These are phyloP conservation scores for Globisporangium takayamanum DNA, from an alignment of 352 stramenopile genomes.

Conservation along the genomic window DNA sequence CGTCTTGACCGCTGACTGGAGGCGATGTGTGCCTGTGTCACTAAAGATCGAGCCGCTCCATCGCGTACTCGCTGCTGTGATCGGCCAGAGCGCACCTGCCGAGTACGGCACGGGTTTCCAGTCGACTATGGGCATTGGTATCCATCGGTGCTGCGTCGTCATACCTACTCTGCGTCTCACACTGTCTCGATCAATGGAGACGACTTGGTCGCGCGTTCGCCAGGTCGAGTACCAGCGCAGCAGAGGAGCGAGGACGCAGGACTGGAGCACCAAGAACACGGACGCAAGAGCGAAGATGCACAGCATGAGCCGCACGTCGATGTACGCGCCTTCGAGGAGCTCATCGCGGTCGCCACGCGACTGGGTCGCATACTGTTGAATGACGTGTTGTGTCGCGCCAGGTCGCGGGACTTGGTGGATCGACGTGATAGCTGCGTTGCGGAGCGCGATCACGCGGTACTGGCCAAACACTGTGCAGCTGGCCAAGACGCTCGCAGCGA, in stretches of 20 bases:
- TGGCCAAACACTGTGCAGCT: constrained; percentile 26
- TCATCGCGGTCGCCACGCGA: background rate
- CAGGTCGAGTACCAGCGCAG: background rate
- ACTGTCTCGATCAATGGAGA: too few species aligned
- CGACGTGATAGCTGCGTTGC: background rate
- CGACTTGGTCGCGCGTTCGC: background rate
- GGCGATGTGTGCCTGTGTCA: too few species aligned
- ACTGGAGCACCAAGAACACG: background rate
- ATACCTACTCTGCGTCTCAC: too few species aligned
- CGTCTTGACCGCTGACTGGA: too few species aligned
- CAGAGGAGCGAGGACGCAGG: background rate
- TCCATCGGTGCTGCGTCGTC: too few species aligned
- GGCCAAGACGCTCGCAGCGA: constrained; percentile 30
- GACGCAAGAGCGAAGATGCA: constrained; percentile 17
- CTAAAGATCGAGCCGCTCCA: constrained; percentile 5
- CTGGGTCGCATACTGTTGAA: constrained; percentile 12
- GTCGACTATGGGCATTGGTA: background rate
- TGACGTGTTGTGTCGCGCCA: constrained; percentile 1
- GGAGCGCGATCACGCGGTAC: constrained; percentile 4
- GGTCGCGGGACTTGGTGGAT: constrained; percentile 9
- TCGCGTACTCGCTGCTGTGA: constrained; percentile 5
- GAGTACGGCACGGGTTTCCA: constrained; percentile 14
- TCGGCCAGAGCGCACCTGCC: constrained; percentile 8
- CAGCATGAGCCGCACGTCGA: constrained; percentile 25
- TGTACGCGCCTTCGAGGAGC: constrained; percentile 19